Evolutionary conservation across 371 early-diverging fungal species (phyloP).

Genomic region (Rhizopus microsporus): DNA sequence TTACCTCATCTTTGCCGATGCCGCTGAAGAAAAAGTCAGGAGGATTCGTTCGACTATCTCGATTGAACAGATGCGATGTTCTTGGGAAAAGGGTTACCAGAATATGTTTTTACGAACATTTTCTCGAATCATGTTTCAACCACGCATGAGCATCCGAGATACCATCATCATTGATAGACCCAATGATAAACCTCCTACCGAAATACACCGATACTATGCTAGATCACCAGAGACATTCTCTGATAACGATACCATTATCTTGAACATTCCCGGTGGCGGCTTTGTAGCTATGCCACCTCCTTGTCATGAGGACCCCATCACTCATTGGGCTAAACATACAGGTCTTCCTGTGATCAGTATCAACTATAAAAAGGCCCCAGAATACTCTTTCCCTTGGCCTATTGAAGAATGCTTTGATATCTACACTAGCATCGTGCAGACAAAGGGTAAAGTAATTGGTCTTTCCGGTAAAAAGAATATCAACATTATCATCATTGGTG

Average conservation of each 20-base stretch:
- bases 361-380: constrained; percentile 95
- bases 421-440: constrained; percentile 67
- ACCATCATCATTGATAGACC: constrained; percentile 58
- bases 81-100: constrained; percentile 84
- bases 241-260: constrained; percentile 59
- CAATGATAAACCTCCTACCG: constrained; percentile 39
- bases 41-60: constrained; percentile 79
- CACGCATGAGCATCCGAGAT: constrained; percentile 56
- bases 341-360: constrained; percentile 74
- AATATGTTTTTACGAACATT: constrained; percentile 66
- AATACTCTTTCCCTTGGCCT: constrained; percentile 92
- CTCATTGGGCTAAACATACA: constrained; percentile 69
- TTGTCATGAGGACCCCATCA: constrained; percentile 73
- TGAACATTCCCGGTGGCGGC: constrained; percentile 86
- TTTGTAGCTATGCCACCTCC: constrained; percentile 83
- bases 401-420: constrained; percentile 92
- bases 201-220: constrained; percentile 56
- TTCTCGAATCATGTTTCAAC: constrained; percentile 52
- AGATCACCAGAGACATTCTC: constrained; percentile 46
- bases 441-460: constrained; percentile 74
- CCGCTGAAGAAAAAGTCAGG: constrained; percentile 86
- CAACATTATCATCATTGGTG: constrained; percentile 80
- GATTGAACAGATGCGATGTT: constrained; percentile 82
- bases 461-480: constrained; percentile 54
- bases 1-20: constrained; percentile 86